Conservation (phyloP, 257 asterid genomes). For the Rauvolfia tetraphylla region DNA sequence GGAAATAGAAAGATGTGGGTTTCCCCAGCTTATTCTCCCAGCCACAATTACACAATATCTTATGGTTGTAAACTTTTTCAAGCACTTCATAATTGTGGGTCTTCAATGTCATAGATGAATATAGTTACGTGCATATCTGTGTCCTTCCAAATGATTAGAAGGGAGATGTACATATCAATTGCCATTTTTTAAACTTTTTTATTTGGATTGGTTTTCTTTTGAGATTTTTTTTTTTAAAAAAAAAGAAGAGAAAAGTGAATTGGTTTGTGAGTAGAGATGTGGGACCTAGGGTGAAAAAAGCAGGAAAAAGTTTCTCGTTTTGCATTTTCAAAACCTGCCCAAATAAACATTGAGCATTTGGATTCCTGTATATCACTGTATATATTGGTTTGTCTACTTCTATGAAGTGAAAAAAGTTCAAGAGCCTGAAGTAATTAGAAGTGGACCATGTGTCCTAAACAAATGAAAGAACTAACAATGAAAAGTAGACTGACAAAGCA, state of each 20-base stretch:
- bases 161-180: background rate
- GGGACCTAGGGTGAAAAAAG: no score
- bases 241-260: no score
- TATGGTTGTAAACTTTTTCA: background rate
- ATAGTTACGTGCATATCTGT: background rate
- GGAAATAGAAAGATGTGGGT: background rate
- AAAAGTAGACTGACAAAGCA: background rate
- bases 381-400: background rate
- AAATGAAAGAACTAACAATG: background rate
- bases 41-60: no score
- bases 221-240: no score
- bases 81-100: background rate
- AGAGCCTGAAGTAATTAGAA: background rate
- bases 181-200: no score
- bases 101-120: background rate
- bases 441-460: background rate
- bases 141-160: background rate
- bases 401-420: background rate
- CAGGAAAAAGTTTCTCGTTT: no score
- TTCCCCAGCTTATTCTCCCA: background rate
- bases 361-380: background rate
- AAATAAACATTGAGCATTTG: background rate
- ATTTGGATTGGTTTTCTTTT: no score
- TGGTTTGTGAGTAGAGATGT: no score
- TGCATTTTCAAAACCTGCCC: no score